phyloP scores from a whole-genome alignment of 2,329 filamentous ascomycete genomes.

The Pyrenophora seminiperda region DNA sequence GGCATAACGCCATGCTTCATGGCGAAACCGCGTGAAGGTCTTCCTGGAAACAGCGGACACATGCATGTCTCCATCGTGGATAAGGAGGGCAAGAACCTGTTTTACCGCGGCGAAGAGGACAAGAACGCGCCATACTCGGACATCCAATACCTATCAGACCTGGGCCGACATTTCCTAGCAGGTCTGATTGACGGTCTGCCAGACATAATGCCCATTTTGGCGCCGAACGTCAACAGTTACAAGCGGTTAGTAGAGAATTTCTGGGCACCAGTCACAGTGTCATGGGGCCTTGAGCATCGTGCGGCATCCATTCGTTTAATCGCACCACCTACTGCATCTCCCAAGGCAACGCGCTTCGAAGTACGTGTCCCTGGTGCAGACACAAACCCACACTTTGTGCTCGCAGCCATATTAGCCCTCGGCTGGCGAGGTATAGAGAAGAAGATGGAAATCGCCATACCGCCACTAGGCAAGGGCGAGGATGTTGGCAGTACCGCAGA shows the following conservation, averaged over 20 bases:
- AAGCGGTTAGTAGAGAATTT: conserved; percentile 98
- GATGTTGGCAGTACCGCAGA: conserved; percentile 76
- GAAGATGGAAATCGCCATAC: conserved; percentile 80
- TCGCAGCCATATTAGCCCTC: conserved; percentile 82
- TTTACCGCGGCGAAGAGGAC: conserved; percentile 75
- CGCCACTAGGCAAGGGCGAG: conserved; percentile 83
- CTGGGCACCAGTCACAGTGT: conserved; percentile 97
- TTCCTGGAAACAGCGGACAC: conserved; percentile 94
- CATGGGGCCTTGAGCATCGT: conserved; percentile 94
- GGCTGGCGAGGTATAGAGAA: conserved; percentile 93
- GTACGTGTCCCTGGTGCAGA: conserved; percentile 94
- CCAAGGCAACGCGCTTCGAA: conserved; percentile 89
- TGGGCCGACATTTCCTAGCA: conserved; percentile 91
- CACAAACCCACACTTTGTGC: conserved; percentile 83
- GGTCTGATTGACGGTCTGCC: conserved; percentile 87
- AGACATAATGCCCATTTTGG: conserved; percentile 93
- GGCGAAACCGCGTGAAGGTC: conserved; percentile 90
- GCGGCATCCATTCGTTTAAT: conserved; percentile 91
- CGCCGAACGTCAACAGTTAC: conserved; percentile 96
- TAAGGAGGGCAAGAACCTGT: conserved; percentile 79
- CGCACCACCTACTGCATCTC: conserved; percentile 80
- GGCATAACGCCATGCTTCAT: conserved; percentile 98
- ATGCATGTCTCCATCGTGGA: conserved; percentile 92
- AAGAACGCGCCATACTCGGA: conserved; percentile 63
- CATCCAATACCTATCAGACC: conserved; percentile 78